phyloP scores from a whole-genome alignment of 176 grass and related monocot species.

The Aegilops sharonensis region DNA sequence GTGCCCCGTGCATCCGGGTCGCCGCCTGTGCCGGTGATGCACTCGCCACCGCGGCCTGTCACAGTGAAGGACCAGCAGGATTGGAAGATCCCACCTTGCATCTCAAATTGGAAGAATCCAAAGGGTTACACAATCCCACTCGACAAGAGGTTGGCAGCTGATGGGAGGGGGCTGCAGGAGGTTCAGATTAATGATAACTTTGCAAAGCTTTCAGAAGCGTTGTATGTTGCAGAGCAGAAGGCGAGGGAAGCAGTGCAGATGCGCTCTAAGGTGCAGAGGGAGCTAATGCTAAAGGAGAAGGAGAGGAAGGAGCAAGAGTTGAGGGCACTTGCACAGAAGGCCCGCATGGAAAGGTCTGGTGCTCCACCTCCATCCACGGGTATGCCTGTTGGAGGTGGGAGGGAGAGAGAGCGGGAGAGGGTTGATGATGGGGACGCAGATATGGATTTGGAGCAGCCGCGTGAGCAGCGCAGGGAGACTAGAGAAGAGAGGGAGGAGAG shows the following conservation, averaged over 20 bases:
- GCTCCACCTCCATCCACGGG: conserved; percentile 52
- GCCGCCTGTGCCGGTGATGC: conserved; percentile 85
- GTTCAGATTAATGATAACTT: conserved; percentile 99
- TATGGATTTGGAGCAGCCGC: conserved; percentile 51
- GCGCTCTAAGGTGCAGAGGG: conserved; percentile 95
- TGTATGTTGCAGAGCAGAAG: conserved; percentile 99
- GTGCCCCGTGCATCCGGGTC: conserved; percentile 79
- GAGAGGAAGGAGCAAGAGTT: conserved; percentile 97
- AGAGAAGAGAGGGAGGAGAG: conserved; percentile 84
- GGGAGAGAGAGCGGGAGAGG: conserved; percentile 20
- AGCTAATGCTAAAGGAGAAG: conserved; percentile 88
- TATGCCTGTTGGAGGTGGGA: conserved; percentile 29
- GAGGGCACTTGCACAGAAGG: conserved; percentile 85
- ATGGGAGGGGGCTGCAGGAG: conserved; percentile 89
- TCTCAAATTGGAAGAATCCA: conserved; percentile 99
- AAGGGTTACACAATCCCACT: conserved; percentile 98
- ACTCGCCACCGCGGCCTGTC: conserved; percentile 89
- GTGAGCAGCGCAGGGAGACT: conserved; percentile 67
- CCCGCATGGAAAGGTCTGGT: conserved; percentile 88
- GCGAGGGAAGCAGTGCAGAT: conserved; percentile 91
- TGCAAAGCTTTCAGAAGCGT: conserved; percentile 82
- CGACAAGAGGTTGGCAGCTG: conserved; percentile 90
- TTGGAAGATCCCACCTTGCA: conserved; percentile 99
- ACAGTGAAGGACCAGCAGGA: conserved; percentile 98
- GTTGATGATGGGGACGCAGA: conserved; percentile 56